phyloP scores from a whole-genome alignment of 345 rosid species.

The Bruguiera parviflora region DNA sequence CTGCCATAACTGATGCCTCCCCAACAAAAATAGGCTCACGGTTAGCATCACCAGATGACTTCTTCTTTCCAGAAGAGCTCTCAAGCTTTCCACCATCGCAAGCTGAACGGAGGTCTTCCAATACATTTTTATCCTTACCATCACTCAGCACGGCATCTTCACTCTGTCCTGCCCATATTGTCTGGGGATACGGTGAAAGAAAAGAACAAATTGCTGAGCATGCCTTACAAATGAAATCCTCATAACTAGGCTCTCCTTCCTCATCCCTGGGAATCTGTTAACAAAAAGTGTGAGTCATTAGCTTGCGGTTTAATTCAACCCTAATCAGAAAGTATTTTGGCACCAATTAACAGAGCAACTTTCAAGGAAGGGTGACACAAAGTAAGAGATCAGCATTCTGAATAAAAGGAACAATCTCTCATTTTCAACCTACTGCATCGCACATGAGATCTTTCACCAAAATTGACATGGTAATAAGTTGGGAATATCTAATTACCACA shows the following conservation, averaged over 20 bases:
- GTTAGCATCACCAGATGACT: constrained; percentile 14
- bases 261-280: constrained; percentile 79
- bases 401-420: too few species aligned
- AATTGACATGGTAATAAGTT: too few species aligned
- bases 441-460: too few species aligned
- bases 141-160: constrained; percentile 23
- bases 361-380: not conserved
- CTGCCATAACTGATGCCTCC: constrained; percentile 30
- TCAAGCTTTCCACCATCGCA: constrained; percentile 40
- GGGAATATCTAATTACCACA: not conserved
- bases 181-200: constrained; percentile 57
- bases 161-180: constrained; percentile 46
- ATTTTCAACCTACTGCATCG: too few species aligned
- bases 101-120: constrained; percentile 36
- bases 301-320: too few species aligned
- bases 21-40: constrained; percentile 19
- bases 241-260: constrained; percentile 86
- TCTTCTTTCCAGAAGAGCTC: constrained; percentile 24
- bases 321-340: too few species aligned
- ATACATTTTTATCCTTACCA: constrained; percentile 50
- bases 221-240: constrained; percentile 78
- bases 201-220: constrained; percentile 75
- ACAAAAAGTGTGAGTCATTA: too few species aligned
- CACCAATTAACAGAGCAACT: not conserved
- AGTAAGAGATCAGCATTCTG: not conserved